Base-by-base conservation (phyloP, 345 rosid genomes). In the Syzygium oleosum region DNA sequence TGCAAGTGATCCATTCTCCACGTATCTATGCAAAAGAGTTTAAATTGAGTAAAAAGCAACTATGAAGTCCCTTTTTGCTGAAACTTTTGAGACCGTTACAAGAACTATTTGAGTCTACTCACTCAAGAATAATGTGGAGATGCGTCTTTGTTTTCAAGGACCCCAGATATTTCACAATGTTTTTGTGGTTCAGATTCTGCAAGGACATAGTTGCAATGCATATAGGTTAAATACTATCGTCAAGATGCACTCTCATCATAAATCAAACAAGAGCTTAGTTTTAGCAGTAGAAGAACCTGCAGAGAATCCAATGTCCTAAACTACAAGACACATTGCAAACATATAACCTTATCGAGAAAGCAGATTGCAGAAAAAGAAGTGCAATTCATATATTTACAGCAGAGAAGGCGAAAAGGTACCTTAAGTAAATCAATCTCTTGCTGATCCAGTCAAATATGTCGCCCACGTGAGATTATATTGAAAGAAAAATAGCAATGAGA, bases 1-100 rank as follows among this genome's bases (percentile, higher is more conserved):
- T 79, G 99, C 99, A 90, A 98, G 99, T 43, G 99, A 98, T 61
- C 99, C 99, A 92, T 97, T 98, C 92, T 98, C 99, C 90, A 95
- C 99, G 65, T 96, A 97, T 95, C 99, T 98, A 89, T 65, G 90
- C 85, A 85, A 38, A 77, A 56, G 85, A 85, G 56, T 88, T 87
- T 87, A 34, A 68, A 91, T 86, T 84, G 85, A 78, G 46, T 54
- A 31, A 73, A 88, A 84, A 51, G 65, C 49, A 59, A 85, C 52
- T 61, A 41, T 87, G 49, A 73, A 73, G 49, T 73, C 13, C 83
- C 21, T 88, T 83, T 84, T 55, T 84, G 85, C 80, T 29, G 29
- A 91, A 59, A 58, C 58, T 29, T 34, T 29, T 49, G 23, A 61
- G 52, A 77, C 22, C 9, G 84, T 55, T 85, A 68, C 23, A 79